Conservation (phyloP, 2,329 filamentous ascomycete genomes). For the Fusarium sp. region DNA sequence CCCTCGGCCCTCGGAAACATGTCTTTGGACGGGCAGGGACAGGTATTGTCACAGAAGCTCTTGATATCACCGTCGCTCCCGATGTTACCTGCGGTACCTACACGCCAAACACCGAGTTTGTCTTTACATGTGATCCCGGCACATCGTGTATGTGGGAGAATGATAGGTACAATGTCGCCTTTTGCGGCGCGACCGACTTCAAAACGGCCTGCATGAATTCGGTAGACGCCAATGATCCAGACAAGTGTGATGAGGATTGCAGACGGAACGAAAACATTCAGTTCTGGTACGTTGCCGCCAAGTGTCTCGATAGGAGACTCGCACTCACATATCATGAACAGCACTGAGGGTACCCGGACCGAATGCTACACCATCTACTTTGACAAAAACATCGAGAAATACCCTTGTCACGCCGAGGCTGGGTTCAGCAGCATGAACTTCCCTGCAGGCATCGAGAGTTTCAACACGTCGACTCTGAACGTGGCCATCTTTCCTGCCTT, state of each 20-base stretch:
- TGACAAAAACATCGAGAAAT: conserved; percentile 9
- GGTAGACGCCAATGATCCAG: conserved; percentile 8
- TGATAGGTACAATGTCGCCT: conserved; percentile 28
- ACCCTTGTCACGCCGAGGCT: conserved; percentile 2
- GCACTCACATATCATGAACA: conserved; percentile 4
- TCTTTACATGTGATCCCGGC: conserved; percentile 13
- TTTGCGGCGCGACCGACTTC: conserved; percentile 17
- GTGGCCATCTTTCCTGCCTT: conserved; percentile 13
- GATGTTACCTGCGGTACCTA: conserved; percentile 23
- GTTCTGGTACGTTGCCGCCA: conserved; percentile 17
- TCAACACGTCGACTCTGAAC: background rate
- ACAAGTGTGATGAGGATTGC: conserved; percentile 26
- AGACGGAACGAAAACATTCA: conserved; percentile 24
- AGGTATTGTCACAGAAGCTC: conserved; percentile 7
- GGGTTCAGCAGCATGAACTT: conserved; percentile 26
- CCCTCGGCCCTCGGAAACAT: background rate
- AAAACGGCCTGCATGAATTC: conserved; percentile 19
- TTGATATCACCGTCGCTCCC: conserved; percentile 12
- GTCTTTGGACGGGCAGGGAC: conserved; percentile 11
- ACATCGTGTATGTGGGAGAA: conserved; percentile 27
- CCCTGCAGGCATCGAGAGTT: background rate
- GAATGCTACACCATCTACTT: conserved; percentile 29
- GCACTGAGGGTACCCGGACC: conserved; percentile 1
- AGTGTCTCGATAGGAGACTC: no score
- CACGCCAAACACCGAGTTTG: conserved; percentile 7